Percentiles rank a stretch among this genome's conserved stretches.
phyloP scores from a whole-genome alignment of 371 early-diverging fungal species.

The Saksenaea vasiformis region DNA sequence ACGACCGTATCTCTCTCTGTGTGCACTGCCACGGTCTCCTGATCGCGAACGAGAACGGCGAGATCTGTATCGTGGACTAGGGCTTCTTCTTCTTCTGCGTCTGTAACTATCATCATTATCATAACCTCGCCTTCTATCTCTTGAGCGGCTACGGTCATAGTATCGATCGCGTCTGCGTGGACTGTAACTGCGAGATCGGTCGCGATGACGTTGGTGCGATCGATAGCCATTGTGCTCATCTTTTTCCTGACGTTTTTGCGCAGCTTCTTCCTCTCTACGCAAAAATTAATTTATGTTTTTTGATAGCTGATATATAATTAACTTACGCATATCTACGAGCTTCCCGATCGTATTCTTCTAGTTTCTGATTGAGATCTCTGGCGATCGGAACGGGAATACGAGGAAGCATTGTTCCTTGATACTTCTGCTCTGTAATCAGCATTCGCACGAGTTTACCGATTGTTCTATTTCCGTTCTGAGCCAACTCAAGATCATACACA shows the following conservation, averaged over 20 bases:
- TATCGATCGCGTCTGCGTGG: constrained; percentile 1
- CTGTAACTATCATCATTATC: not conserved
- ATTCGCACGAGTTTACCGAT: constrained; percentile 71
- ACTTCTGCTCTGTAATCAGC: constrained; percentile 73
- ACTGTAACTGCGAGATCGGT: not conserved
- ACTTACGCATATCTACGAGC: not conserved
- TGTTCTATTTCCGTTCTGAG: constrained; percentile 48
- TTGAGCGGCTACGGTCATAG: not conserved
- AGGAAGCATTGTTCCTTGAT: constrained; percentile 78
- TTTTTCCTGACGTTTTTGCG: not conserved
- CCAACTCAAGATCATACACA: not conserved
- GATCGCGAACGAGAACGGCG: not conserved
- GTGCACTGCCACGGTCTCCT: not conserved
- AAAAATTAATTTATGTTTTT: not conserved
- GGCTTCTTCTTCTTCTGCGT: not conserved
- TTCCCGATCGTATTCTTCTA: constrained; percentile 58
- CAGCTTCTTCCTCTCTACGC: not conserved
- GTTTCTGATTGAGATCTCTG: constrained; percentile 69
- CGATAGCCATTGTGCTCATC: not conserved
- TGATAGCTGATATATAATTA: not conserved
- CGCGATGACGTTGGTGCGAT: not conserved
- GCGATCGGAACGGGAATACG: constrained; percentile 85
- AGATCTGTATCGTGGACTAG: not conserved
- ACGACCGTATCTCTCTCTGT: not conserved
- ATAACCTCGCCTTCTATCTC: not conserved